phyloP scores from a whole-genome alignment of 805 yeast species.

The Starmerella lactis-condensi region DNA sequence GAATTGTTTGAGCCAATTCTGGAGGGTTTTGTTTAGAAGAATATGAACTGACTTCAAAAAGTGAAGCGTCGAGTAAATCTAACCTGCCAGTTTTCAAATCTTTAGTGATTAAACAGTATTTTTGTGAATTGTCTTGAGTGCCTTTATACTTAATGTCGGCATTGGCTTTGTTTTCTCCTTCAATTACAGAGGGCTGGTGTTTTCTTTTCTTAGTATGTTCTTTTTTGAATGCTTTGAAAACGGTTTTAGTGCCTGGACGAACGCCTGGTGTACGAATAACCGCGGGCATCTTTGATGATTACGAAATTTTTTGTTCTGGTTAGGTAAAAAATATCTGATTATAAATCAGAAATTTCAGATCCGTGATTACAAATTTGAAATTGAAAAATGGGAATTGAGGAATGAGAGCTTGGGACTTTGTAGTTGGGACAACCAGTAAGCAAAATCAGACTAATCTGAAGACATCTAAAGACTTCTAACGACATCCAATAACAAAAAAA shows the following conservation, averaged over 20 bases:
- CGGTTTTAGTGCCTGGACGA: conserved; percentile 33
- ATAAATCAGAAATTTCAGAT: no score
- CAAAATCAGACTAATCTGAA: no score
- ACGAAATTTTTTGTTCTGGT: no score
- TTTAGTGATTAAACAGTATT: conserved; percentile 59
- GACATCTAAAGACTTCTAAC: no score
- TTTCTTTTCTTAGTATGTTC: conserved; percentile 23
- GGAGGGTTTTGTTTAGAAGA: conserved; percentile 42
- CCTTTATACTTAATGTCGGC: conserved; percentile 61
- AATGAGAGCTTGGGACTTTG: no score
- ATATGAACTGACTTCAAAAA: conserved; percentile 42
- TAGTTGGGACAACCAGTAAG: no score
- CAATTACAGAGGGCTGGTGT: conserved; percentile 25
- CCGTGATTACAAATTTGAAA: no score
- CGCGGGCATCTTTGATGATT: conserved; percentile 20
- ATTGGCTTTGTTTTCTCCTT: conserved; percentile 44
- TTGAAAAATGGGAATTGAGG: no score
- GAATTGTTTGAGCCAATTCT: conserved; percentile 44
- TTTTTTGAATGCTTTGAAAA: conserved; percentile 41
- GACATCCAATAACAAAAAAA: no score
- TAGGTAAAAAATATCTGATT: no score
- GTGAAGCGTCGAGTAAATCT: conserved; percentile 46
- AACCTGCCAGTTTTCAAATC: conserved; percentile 48
- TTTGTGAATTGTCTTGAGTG: conserved; percentile 21
- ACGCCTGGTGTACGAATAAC: conserved; percentile 73